Evolutionary conservation across 2,329 filamentous ascomycete species (phyloP).

Genomic region (Ophiostoma himal-ulmi): DNA sequence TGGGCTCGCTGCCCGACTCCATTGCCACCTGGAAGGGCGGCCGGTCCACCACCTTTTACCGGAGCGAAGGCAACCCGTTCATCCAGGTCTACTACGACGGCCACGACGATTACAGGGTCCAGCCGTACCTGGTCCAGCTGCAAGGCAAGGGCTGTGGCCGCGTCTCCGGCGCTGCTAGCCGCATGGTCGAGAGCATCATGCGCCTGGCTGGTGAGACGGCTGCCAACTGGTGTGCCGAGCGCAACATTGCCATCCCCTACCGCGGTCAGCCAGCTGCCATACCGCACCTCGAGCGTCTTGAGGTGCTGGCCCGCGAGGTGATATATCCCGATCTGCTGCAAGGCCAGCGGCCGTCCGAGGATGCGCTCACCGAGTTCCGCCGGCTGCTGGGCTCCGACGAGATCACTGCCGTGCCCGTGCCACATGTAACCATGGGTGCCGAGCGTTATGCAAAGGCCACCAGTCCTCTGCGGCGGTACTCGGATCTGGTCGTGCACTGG

Average conservation of each 20-base stretch:
- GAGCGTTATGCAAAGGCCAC: constrained; percentile 59
- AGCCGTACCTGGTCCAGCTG: background rate
- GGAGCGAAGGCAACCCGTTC: constrained; percentile 44
- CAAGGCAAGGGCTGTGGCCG: background rate
- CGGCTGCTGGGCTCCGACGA: constrained; percentile 47
- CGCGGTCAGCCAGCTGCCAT: constrained; percentile 43
- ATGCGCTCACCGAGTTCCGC: constrained; percentile 32
- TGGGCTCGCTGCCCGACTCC: background rate
- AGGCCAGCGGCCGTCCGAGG: constrained; percentile 32
- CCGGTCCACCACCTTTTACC: constrained; percentile 26
- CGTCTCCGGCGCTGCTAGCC: constrained; percentile 28
- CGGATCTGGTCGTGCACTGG: constrained; percentile 60
- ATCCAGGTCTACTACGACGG: constrained; percentile 40
- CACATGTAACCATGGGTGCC: constrained; percentile 53
- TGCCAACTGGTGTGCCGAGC: constrained; percentile 54
- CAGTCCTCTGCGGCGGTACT: constrained; percentile 59
- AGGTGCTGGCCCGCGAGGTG: constrained; percentile 36
- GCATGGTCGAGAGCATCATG: constrained; percentile 50
- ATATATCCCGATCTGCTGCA: constrained; percentile 38
- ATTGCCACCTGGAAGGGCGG: constrained; percentile 1
- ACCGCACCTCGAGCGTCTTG: constrained; percentile 36
- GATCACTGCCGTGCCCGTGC: constrained; percentile 47
- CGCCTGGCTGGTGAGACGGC: constrained; percentile 56
- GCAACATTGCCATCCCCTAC: constrained; percentile 55
- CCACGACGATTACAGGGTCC: constrained; percentile 9